Evolutionary conservation across 2,329 filamentous ascomycete species (phyloP), one percentile per base, ranked within the genome.

Genomic region (Microcera coccophila): DNA sequence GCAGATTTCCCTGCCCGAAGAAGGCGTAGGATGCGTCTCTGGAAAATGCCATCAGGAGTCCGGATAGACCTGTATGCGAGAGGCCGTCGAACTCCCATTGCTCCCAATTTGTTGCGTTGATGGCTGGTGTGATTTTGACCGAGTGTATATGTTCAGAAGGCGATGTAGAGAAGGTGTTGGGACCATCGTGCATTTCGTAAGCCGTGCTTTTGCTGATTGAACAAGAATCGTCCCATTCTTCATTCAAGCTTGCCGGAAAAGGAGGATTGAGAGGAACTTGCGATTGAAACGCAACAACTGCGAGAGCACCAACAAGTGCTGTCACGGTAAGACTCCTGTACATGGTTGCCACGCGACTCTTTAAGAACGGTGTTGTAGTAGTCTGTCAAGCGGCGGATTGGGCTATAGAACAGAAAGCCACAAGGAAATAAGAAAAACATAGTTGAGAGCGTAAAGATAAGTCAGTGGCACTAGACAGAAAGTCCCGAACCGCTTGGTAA

Each of bases 191-290:
- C 21, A 38, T 38, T 22, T 38, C 36, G 21, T 28, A 38, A n/a
- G 36, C 36, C 15, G 36, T 38, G 36, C 36, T 28, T 26, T 38
- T 38, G 21, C 36, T 38, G 21, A 38, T 38, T 7, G 36, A 38
- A 38, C 36, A 38, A 38, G 36, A 38, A 38, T 38, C 36, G 36
- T 38, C 36, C 36, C 36, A 38, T 38, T 38, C 36, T 38, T 38
- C 36, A 26, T 38, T 24, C 36, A 38, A 21, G 21, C 21, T 24
- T 38, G 11, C 36, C 22, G 36, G 36, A 38, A 38, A 38, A 24
- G 19, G 36, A 24, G 36, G 36, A 26, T 24, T 38, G 36, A 38
- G 36, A 24, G 36, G 36, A 22, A 26, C 18, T 38, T 38, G 36
- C 14, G 36, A 38, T 24, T 38, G 20, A 38, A 24, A 38, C 20